Evolutionary conservation across 345 rosid species (phyloP), one percentile per base, ranked within the genome.

Genomic region (Boechera divaricarpa): DNA sequence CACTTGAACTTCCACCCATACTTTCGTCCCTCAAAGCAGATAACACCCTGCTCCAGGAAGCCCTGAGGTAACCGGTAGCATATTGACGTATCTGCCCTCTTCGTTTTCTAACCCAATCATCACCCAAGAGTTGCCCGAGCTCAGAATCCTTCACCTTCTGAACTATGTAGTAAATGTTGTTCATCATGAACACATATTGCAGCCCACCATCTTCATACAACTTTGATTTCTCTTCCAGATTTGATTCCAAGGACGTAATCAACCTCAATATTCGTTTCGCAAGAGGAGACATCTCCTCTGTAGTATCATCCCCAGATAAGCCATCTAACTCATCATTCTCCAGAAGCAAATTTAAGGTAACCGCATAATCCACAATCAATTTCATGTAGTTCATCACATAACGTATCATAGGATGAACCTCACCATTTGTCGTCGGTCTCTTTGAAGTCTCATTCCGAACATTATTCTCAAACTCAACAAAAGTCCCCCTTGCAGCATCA

Each of bases 381-480:
- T 87, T 91, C 78, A 95, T 83, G 75, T 95, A 95, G 78, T 95
- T 95, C 99, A 95, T 88, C 80, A 95, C 97, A 55, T 92, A 95
- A 2, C 98, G 91, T 4, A 97, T 87, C 72, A 92, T 87, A 0
- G 99, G 99, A 85, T 95, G 99, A 75, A 95, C 94, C 85, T 92
- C 99, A 41, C 98, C 98, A 16, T 85, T 82, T 55, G 79, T 86
- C 77, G 91, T 88, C 7, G 98, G 97, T 77, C 82, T 94, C 87
- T 73, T 92, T 0, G 97, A 92, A 15, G 88, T 79, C 76, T 95
- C 99, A 24, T 82, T 82, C 84, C 69, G 74, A 61, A 95, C 94
- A 24, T 88, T 90, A 78, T 86, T 95, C 90, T 91, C 96, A 78
- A 95, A 95, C 88, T 86, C 99, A 1, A 84, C 83, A 65, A 95